Conservation (phyloP, 768 basidiomycete species). For the Termitomyces bulborhizus region DNA sequence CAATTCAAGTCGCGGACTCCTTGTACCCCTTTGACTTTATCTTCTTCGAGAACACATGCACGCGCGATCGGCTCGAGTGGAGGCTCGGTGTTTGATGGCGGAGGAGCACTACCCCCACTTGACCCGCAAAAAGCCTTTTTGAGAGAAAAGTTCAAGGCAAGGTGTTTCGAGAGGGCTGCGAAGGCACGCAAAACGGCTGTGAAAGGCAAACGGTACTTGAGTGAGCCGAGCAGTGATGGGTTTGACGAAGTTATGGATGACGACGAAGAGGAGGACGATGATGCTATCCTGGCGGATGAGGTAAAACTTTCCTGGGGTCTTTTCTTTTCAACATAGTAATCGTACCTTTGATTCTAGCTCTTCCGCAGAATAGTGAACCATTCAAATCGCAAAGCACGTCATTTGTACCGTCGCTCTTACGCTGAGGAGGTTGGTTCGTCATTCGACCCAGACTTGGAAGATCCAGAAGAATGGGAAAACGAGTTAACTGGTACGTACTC, state of each 20-base stretch:
- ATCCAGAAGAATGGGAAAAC: slow-evolving; percentile 53
- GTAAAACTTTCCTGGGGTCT: slow-evolving; percentile 22
- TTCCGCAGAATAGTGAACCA: slow-evolving; percentile 61
- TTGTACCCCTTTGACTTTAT: slow-evolving; percentile 21
- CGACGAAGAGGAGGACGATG: slow-evolving; percentile 53
- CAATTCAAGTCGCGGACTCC: slow-evolving; percentile 41
- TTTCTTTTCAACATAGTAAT: neutral
- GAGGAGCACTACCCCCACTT: slow-evolving; percentile 5
- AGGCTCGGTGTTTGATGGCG: slow-evolving; percentile 16
- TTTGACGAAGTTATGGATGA: slow-evolving; percentile 32
- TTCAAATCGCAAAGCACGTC: slow-evolving; percentile 38
- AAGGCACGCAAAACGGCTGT: slow-evolving; percentile 48
- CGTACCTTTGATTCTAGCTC: slow-evolving; percentile 34
- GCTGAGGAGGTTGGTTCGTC: slow-evolving; percentile 68
- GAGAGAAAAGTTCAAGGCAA: slow-evolving; percentile 52
- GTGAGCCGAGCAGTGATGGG: slow-evolving; percentile 44
- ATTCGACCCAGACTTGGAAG: slow-evolving; percentile 69
- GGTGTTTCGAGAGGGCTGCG: slow-evolving; percentile 56
- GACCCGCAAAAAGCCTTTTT: slow-evolving; percentile 51
- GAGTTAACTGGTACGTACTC: slow-evolving; percentile 37
- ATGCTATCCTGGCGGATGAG: slow-evolving; percentile 63
- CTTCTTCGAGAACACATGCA: slow-evolving; percentile 6
- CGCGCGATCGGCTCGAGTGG: slow-evolving; percentile 14
- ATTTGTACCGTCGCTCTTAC: slow-evolving; percentile 60
- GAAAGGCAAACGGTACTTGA: slow-evolving; percentile 26